Base-by-base conservation (phyloP, 2,329 filamentous ascomycete species). In the Penicillium brevicompactum region DNA sequence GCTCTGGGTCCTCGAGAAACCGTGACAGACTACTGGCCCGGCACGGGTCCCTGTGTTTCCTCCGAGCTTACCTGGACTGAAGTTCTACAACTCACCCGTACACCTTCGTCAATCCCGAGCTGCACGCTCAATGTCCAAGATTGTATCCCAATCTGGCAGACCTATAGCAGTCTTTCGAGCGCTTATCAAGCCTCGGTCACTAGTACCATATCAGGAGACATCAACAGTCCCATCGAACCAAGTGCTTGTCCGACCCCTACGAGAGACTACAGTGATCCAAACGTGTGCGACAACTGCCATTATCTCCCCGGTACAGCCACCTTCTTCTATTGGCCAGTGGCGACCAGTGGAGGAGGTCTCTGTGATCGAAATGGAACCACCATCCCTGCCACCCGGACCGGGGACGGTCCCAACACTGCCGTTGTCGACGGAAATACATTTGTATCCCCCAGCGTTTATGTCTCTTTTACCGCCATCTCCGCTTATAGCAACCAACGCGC, bases 251-350 rank as follows among this genome's bases (percentile, higher is more conserved):
- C 62, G 1, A 40, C 51, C 5, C 56, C 60, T 1, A n/a, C 30
- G 0, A 46, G 60, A 13, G 44, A 52, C 34, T 64, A 65, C 44
- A 51, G 59, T 16, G 62, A 57, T 13, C 45, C 44, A 18, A 53
- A 66, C 22, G 57, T 58, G 5, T 65, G 64, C 47, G 57, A 58
- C 5, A 51, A 48, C 31, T 66, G 62, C 31, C 64, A 65, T 46
- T 64, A 56, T 24, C 54, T 64, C 31, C 64, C 64, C 1, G 62
- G 31, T 2, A 60, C 57, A 4, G 64, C 64, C 1, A 66, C 64
- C 4, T 51, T 66, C 38, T 66, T 66, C 51, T 66, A 65, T 58
- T 66, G 64, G 64, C 64, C 64, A 5, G 59, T 60, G n/a, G 52
- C 51, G n/a, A 65, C 64, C 18, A 53, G 46, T 9, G 60, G 62